phyloP scores from a whole-genome alignment of 345 rosid species.

The Eucalyptus urophylla region DNA sequence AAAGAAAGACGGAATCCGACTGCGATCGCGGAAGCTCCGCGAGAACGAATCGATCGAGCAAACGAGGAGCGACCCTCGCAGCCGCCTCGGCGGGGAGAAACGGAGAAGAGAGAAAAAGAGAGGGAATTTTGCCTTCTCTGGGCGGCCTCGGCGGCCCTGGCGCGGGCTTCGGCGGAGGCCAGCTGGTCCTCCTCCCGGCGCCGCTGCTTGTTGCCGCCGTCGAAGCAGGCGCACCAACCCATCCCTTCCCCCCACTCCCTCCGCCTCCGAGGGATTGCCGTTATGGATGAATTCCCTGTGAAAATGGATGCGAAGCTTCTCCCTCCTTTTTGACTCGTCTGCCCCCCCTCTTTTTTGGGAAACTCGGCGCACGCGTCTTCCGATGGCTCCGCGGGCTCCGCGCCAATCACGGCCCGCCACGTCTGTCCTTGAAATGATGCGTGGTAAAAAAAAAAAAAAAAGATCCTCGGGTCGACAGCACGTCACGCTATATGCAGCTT shows the following conservation, averaged over 20 bases:
- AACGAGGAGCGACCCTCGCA: neutral
- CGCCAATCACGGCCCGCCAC: neutral
- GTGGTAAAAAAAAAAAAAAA: no score
- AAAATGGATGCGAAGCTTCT: neutral
- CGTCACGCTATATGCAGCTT: neutral
- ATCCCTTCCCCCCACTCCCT: neutral
- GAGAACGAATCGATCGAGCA: neutral
- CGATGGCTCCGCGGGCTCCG: neutral
- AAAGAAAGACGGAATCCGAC: neutral
- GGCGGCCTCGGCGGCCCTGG: conserved; percentile 97
- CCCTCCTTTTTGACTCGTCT: neutral
- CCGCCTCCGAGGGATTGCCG: neutral
- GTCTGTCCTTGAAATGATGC: neutral
- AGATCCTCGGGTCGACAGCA: neutral
- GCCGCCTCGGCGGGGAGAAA: neutral
- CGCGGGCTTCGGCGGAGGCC: conserved; percentile 88
- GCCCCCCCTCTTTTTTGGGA: neutral
- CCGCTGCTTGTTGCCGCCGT: conserved; percentile 39
- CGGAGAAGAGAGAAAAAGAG: neutral
- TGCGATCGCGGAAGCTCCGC: neutral
- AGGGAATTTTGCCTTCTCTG: conserved; percentile 41
- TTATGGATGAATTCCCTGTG: neutral
- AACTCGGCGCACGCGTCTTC: neutral
- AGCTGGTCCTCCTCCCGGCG: conserved; percentile 56
- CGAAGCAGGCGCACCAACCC: conserved; percentile 76